Percentiles rank a stretch among this genome's conserved stretches.
These are phyloP conservation scores for Hericium alpestre DNA, from an alignment of 768 basidiomycete species.

Conservation along the genomic window DNA sequence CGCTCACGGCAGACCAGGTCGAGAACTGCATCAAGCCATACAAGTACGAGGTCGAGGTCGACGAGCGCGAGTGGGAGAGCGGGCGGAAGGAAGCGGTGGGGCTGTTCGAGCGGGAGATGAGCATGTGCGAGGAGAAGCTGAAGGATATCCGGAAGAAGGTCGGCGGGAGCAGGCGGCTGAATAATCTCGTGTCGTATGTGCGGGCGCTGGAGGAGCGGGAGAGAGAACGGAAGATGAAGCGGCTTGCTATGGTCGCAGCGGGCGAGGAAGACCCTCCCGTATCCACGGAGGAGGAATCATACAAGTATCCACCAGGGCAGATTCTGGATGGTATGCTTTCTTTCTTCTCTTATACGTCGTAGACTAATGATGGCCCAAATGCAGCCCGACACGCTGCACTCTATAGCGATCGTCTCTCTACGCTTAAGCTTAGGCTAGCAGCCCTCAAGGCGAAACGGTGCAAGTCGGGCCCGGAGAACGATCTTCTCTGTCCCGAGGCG, in stretches of 20 bases:
- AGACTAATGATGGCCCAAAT: not conserved
- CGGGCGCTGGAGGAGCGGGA: conserved; percentile 70
- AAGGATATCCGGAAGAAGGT: conserved; percentile 81
- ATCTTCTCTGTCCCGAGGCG: conserved; percentile 88
- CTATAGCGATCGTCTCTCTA: conserved; percentile 68
- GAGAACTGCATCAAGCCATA: conserved; percentile 99
- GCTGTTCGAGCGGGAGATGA: conserved; percentile 76
- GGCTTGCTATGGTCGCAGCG: conserved; percentile 29
- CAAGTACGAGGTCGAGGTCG: conserved; percentile 97
- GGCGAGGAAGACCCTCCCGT: conserved; percentile 26
- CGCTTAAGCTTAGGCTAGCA: conserved; percentile 77
- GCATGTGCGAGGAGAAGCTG: conserved; percentile 77
- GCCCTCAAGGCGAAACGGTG: conserved; percentile 88
- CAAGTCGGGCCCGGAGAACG: conserved; percentile 75
- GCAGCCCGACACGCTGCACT: conserved; percentile 87
- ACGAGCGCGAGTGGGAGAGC: conserved; percentile 82
- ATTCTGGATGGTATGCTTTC: conserved; percentile 72
- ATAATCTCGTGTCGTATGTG: conserved; percentile 69
- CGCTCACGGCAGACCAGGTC: conserved; percentile 94
- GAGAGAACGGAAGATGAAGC: conserved; percentile 47
- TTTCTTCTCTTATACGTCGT: not conserved
- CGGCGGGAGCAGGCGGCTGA: conserved; percentile 76
- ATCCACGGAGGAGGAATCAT: conserved; percentile 42
- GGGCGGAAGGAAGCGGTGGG: conserved; percentile 69
- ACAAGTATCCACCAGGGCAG: conserved; percentile 85